Percentiles rank a stretch among this genome's conserved stretches.
phyloP scores from a whole-genome alignment of 2,329 filamentous ascomycete species.

The Metarhizium guizhouense region DNA sequence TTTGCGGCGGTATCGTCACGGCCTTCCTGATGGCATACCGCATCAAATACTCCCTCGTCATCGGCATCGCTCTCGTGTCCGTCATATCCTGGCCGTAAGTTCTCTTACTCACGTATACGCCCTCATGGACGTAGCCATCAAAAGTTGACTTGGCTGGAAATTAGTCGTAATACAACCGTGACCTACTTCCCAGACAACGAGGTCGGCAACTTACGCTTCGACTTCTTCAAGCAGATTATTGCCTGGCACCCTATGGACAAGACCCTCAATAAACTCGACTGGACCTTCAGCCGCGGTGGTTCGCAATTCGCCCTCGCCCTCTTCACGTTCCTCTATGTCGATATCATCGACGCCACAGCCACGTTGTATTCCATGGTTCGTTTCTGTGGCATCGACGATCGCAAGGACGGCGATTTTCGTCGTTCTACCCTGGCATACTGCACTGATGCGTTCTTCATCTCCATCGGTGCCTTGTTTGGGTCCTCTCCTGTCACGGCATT shows the following conservation, averaged over 20 bases:
- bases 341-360: slow-evolving; percentile 70
- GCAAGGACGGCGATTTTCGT: slow-evolving; percentile 70
- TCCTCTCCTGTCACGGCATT: slow-evolving; percentile 65
- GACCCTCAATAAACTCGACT: slow-evolving; percentile 56
- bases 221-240: slow-evolving; percentile 66
- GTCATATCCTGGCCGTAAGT: slow-evolving; percentile 66
- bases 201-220: slow-evolving; percentile 55
- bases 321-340: slow-evolving; percentile 72
- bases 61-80: slow-evolving; percentile 63
- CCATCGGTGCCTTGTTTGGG: slow-evolving; percentile 60
- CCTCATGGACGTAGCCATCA: background rate
- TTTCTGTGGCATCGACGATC: slow-evolving; percentile 57
- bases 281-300: slow-evolving; percentile 47
- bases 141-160: background rate
- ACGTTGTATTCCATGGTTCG: slow-evolving; percentile 77
- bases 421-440: slow-evolving; percentile 74
- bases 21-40: slow-evolving; percentile 73
- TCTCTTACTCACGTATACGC: background rate
- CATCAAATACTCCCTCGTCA: slow-evolving; percentile 65
- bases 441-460: slow-evolving; percentile 62
- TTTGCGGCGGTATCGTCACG: slow-evolving; percentile 70
- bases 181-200: slow-evolving; percentile 63
- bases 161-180: slow-evolving; percentile 54
- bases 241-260: slow-evolving; percentile 61
- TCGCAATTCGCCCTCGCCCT: slow-evolving; percentile 61